Base-by-base conservation (phyloP, 768 basidiomycete species). In the Pholiota conissans region DNA sequence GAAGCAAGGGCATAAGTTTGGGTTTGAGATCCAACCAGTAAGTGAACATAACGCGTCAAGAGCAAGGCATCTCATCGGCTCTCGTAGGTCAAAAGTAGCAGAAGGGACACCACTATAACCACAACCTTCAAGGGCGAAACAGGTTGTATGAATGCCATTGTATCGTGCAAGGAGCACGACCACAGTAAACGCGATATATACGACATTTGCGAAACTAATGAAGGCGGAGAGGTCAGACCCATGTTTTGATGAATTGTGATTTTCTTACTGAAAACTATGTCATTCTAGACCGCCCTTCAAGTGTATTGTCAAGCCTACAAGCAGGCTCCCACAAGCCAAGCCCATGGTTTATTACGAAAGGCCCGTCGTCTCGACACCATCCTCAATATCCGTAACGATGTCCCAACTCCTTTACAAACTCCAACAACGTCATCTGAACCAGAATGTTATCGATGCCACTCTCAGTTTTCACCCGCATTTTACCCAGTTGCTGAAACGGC, bases 11-110 rank as follows among this genome's bases (percentile, higher is more conserved):
- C 85, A 89, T 74, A 88, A 79, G 62, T 95, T 98, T 63, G 95
- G 93, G 27, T 97, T 99, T 71, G 95, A 98, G 74, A 84, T 98
- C 37, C 89, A 89, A 65, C 82, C 88, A 32, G 93, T 90, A 62
- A 67, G 88, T 73, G 34, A 45, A n/a, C 20, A 35, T 28, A 35
- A 14, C 26, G 6, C 27, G 28, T 27, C 14, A 55, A 26, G 3
- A 32, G 35, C 3, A 39, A 16, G 20, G n/a, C 52, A 30, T 45
- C n/a, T 49, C 39, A 59, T 48, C 3, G n/a, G 10, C 51, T 39
- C 32, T 20, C 16, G 9, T 65, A 94, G 93, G 86, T 90, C 10
- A 93, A 93, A 73, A 83, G 83, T 52, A 89, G 84, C 58, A 81
- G 89, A 50, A 79, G 89, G 49, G 91, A 93, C 53, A 79, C 79